These are phyloP conservation scores for Serendipita vermifera DNA, from an alignment of 768 basidiomycete genomes.

Conservation along the genomic window DNA sequence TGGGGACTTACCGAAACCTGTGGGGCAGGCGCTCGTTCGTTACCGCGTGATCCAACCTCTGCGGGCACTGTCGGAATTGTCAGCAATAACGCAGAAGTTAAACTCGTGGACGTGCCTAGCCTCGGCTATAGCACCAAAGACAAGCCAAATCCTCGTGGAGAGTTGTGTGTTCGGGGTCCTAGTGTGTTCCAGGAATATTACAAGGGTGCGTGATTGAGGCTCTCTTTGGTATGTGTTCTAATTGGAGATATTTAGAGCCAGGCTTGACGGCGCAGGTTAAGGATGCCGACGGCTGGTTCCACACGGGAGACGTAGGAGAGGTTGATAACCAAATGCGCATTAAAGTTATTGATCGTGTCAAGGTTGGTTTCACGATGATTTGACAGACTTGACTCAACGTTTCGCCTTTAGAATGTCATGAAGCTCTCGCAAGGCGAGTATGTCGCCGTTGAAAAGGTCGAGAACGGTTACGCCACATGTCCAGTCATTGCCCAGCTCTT, in stretches of 20 bases:
- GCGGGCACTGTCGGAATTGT: conserved; percentile 61
- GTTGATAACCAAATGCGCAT: conserved; percentile 69
- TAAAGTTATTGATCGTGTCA: conserved; percentile 89
- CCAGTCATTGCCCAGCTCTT: conserved; percentile 67
- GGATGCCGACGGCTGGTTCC: conserved; percentile 84
- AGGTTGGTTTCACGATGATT: conserved; percentile 50
- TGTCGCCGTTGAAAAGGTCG: conserved; percentile 91
- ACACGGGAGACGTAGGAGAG: conserved; percentile 78
- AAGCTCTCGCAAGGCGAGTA: conserved; percentile 98
- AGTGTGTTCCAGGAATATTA: conserved; percentile 59
- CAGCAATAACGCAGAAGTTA: conserved; percentile 40
- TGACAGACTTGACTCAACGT: neutral
- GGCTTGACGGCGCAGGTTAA: conserved; percentile 68
- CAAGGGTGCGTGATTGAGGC: conserved; percentile 43
- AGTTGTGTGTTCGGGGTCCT: conserved; percentile 58
- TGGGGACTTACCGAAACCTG: conserved; percentile 87
- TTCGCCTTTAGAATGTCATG: conserved; percentile 70
- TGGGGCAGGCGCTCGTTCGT: conserved; percentile 44
- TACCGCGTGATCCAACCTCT: conserved; percentile 45
- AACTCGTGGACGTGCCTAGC: conserved; percentile 77
- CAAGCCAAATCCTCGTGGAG: conserved; percentile 82
- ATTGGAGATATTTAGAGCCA: conserved; percentile 41
- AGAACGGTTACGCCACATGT: conserved; percentile 59
- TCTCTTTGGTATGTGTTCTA: neutral
- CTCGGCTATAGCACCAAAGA: conserved; percentile 85